Evolutionary conservation across 106 monocot species (phyloP), one percentile per base, ranked within the genome.

Genomic region (Ottelia alismoides): DNA sequence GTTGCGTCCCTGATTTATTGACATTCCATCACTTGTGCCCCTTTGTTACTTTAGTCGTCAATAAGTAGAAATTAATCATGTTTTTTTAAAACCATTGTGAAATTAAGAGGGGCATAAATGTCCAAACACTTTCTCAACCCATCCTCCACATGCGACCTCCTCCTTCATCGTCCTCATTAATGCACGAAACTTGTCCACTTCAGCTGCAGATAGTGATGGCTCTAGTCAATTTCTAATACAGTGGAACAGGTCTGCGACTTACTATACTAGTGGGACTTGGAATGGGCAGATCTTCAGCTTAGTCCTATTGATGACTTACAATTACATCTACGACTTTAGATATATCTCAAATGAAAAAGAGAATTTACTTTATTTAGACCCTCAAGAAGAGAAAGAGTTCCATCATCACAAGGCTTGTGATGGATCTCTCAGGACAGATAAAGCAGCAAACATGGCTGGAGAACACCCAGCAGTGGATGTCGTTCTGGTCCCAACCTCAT

Each of bases 181-280:
- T n/a, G n/a, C n/a, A n/a, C n/a, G n/a, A n/a, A n/a, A n/a, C n/a
- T n/a, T n/a, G n/a, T n/a, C n/a, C n/a, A n/a, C n/a, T n/a, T n/a
- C n/a, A n/a, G n/a, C n/a, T n/a, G n/a, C n/a, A n/a, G n/a, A n/a
- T n/a, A n/a, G n/a, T n/a, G 50, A 21, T 28, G 80, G 76, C 0
- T 43, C 26, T 5, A 66, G 58, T 49, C 78, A 78, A 19, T 72
- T 44, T 55, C 26, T 61, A 16, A 56, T 78, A 2, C 19, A 51
- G 12, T 72, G 78, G 78, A 82, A 87, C 54, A 44, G 28, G 4
- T 56, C 71, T 9, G 29, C 16, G 18, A 31, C 1, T 5, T 87
- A 60, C 30, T 87, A 74, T 77, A 62, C 53, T 10, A 87, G 62
- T 28, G 87, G 87, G n/a, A 2, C 9, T 2, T 87, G 87, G 87